phyloP scores from a whole-genome alignment of 352 stramenopile genomes.

The Pilasporangium apinafurcum region DNA sequence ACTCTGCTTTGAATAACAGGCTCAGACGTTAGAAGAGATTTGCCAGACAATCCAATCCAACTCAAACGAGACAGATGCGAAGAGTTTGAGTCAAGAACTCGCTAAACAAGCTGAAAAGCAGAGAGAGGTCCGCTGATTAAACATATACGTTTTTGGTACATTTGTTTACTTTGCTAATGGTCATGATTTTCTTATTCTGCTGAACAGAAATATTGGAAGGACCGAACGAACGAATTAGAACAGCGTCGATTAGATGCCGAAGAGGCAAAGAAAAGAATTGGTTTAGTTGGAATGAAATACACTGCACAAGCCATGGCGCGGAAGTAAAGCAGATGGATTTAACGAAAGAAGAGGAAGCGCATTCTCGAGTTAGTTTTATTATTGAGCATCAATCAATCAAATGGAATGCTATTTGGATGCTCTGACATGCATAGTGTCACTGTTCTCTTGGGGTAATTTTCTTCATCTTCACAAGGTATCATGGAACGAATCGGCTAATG shows the following conservation, averaged over 20 bases:
- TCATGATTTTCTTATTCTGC: neutral
- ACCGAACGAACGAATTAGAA: constrained; percentile 53
- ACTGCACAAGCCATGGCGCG: constrained; percentile 39
- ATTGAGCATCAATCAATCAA: too few relatives aligned
- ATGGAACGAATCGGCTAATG: constrained; percentile 75
- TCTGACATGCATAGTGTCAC: too few relatives aligned
- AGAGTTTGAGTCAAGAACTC: constrained; percentile 39
- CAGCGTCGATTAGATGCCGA: constrained; percentile 52
- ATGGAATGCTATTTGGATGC: too few relatives aligned
- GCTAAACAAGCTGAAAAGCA: constrained; percentile 54
- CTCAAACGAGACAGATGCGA: constrained; percentile 17
- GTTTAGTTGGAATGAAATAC: constrained; percentile 69
- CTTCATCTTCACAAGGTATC: constrained; percentile 54
- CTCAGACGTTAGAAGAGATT: constrained; percentile 62
- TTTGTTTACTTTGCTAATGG: neutral
- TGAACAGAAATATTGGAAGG: constrained; percentile 63
- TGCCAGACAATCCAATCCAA: constrained; percentile 10
- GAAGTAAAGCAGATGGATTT: constrained; percentile 2
- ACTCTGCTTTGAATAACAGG: constrained; percentile 1
- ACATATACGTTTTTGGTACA: neutral
- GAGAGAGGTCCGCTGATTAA: constrained; percentile 26
- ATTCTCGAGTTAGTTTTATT: neutral
- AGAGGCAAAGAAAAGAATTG: constrained; percentile 73
- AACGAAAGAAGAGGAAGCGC: neutral
- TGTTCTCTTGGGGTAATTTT: too few relatives aligned